Percentiles rank a stretch among this genome's conserved stretches.
Conservation (phyloP, 495 filamentous ascomycete genomes). For the Cercophora samala region DNA sequence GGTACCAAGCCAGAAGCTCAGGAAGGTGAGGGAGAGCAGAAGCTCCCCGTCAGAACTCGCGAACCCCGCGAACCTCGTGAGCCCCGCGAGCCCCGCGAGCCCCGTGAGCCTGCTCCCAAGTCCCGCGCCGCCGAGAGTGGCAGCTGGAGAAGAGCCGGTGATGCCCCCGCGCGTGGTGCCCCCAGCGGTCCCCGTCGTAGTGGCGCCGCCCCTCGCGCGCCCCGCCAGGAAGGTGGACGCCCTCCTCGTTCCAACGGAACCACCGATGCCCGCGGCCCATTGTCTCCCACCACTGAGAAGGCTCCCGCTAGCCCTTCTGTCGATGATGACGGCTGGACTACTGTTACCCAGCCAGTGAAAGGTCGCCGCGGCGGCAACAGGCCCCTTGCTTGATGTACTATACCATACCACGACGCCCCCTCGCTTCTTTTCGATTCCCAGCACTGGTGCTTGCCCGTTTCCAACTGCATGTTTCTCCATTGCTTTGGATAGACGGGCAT, state of each 20-base stretch:
- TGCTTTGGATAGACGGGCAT: slow-evolving; percentile 27
- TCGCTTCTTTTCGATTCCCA: slow-evolving; percentile 3
- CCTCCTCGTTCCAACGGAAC: slow-evolving; percentile 46
- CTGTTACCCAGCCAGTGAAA: slow-evolving; percentile 54
- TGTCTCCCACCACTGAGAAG: slow-evolving; percentile 32
- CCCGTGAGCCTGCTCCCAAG: slow-evolving; percentile 31
- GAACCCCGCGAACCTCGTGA: slow-evolving; percentile 25
- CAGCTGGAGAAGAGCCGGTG: slow-evolving; percentile 50
- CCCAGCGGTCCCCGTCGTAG: slow-evolving; percentile 38
- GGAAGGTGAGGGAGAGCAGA: slow-evolving; percentile 40
- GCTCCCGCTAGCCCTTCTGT: slow-evolving; percentile 32
- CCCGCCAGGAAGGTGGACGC: slow-evolving; percentile 41
- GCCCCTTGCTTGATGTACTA: slow-evolving; percentile 26
- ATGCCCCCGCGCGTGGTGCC: slow-evolving; percentile 37
- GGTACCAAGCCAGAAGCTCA: slow-evolving; percentile 45
- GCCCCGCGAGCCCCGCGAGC: slow-evolving; percentile 14
- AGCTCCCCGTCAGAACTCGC: slow-evolving; percentile 27
- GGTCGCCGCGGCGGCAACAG: slow-evolving; percentile 42
- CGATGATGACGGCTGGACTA: slow-evolving; percentile 78
- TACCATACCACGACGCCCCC: slow-evolving; percentile 1
- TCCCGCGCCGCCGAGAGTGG: slow-evolving; percentile 48
- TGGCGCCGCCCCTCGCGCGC: slow-evolving; percentile 43
- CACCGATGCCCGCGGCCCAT: slow-evolving; percentile 29
- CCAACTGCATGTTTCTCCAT: slow-evolving; percentile 10
- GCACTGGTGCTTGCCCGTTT: slow-evolving; percentile 6